Percentiles rank a stretch among this genome's conserved stretches.
Conservation (phyloP, 2,329 filamentous ascomycete genomes). For the Microcyclospora tardicrescens region DNA sequence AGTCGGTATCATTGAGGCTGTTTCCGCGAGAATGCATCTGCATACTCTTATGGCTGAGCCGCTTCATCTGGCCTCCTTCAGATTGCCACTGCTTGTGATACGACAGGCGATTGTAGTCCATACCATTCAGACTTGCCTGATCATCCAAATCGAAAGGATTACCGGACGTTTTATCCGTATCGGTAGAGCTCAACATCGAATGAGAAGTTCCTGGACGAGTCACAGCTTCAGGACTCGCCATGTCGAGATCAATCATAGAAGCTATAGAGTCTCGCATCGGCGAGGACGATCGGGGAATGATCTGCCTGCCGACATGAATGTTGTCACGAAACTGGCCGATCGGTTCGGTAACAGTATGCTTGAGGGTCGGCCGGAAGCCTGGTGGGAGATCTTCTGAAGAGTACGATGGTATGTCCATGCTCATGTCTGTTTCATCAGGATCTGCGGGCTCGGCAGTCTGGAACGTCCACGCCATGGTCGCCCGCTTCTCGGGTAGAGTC, state of each 20-base stretch:
- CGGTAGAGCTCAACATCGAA: conserved; percentile 22
- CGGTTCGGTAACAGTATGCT: conserved; percentile 30
- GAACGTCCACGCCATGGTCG: conserved; percentile 44
- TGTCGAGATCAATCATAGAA: conserved; percentile 35
- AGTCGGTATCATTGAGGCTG: conserved; percentile 12
- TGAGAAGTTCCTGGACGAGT: conserved; percentile 30
- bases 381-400: conserved; percentile 5
- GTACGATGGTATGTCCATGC: conserved; percentile 17
- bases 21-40: conserved; percentile 21
- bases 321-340: conserved; percentile 27
- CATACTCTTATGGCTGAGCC: conserved; percentile 17
- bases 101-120: conserved; percentile 21
- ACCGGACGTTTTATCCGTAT: conserved; percentile 29
- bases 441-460: conserved; percentile 25
- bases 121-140: conserved; percentile 15
- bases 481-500: conserved; percentile 20
- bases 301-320: conserved; percentile 14
- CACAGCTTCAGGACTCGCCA: conserved; percentile 27
- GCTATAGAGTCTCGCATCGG: conserved; percentile 22
- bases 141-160: conserved; percentile 40
- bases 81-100: conserved; percentile 25
- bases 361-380: conserved; percentile 27
- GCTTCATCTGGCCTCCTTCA: conserved; percentile 18
- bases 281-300: conserved; percentile 20
- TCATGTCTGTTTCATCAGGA: conserved; percentile 14